These are phyloP conservation scores for Cladosporium sp. DNA, from an alignment of 2,329 filamentous ascomycete species.

Conservation along the genomic window DNA sequence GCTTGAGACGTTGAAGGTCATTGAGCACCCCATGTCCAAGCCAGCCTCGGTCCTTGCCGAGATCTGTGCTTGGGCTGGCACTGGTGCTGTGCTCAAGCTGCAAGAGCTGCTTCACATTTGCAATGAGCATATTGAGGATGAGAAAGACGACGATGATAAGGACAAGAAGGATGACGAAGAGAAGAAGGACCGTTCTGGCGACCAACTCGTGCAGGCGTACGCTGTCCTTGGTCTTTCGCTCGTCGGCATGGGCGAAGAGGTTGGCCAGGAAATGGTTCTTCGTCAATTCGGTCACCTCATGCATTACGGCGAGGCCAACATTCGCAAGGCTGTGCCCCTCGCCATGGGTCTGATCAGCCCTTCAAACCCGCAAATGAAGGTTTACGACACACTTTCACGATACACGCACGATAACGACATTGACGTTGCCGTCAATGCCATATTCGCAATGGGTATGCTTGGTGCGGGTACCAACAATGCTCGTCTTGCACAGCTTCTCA, in stretches of 20 bases:
- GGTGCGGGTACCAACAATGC: constrained; percentile 98
- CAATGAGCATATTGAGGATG: constrained; percentile 94
- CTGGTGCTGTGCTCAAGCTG: constrained; percentile 92
- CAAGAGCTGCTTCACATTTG: constrained; percentile 97
- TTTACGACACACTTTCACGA: constrained; percentile 94
- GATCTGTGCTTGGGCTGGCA: constrained; percentile 97
- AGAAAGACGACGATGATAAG: constrained; percentile 68
- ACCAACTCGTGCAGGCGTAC: constrained; percentile 92
- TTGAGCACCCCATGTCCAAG: constrained; percentile 94
- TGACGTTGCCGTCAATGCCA: constrained; percentile 95
- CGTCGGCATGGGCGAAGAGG: constrained; percentile 96
- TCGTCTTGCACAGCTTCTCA: constrained; percentile 84
- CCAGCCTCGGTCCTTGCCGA: constrained; percentile 92
- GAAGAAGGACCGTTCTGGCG: constrained; percentile 66
- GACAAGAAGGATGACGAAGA: constrained; percentile 57
- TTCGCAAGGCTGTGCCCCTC: constrained; percentile 89
- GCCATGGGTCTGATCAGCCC: constrained; percentile 96
- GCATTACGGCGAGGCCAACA: constrained; percentile 98
- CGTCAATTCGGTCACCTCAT: constrained; percentile 96
- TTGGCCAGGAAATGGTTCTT: constrained; percentile 97
- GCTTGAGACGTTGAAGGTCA: constrained; percentile 90
- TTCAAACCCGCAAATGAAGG: constrained; percentile 99
- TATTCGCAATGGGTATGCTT: constrained; percentile 97
- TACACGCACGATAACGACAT: constrained; percentile 99
- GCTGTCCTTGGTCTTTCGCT: constrained; percentile 90